Evolutionary conservation across 192 early-diverging fungal genomes (phyloP), one percentile per base, ranked within the genome.

Genomic region (Coemansia sp.): DNA sequence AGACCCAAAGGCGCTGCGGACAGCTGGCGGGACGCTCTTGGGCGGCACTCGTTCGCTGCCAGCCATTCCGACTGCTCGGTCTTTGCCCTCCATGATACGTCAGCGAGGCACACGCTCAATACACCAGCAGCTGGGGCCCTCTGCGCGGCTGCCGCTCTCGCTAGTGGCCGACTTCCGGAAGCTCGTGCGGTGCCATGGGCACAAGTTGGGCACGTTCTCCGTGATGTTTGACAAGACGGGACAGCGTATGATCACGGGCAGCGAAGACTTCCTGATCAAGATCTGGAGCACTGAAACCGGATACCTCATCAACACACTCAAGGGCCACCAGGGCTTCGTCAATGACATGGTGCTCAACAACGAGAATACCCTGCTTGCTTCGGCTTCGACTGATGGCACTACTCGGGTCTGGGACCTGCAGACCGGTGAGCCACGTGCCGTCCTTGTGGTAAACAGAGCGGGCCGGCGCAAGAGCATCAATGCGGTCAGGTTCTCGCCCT

Each of bases 211-310:
- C 25, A 87, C 86, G n/a, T 95, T 86, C 65, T 92, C 88, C 70
- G 82, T 88, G 16, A 71, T 85, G 38, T 94, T 94, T 69, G 93
- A 95, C 75, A 82, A 84, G 47, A 88, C 90, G 0, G 86, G 88
- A 18, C 77, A 83, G 34, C 84, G 91, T 14, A 82, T 92, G 56
- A 87, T 93, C 45, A 95, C 93, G 58, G 94, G 92, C 57, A 92
- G 91, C 74, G 94, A 95, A 72, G 94, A 95, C 71, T 91, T 85
- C 41, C 65, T 95, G 25, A 86, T 95, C 59, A 95, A 93, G 59
- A 79, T 94, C 3, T 95, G 92, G 92, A 90, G 90, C 70, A 85
- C 91, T 20, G 76, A 84, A 2, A 88, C 91, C 7, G 94, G 92
- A 28, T 88, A 84, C 58, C 81, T 94, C 10, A 86, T 95, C 36